A percentile compares a stretch with the other conserved stretches of the same genome.
Conservation (phyloP, 805 yeast genomes). For the Suhomyces pyralidae region DNA sequence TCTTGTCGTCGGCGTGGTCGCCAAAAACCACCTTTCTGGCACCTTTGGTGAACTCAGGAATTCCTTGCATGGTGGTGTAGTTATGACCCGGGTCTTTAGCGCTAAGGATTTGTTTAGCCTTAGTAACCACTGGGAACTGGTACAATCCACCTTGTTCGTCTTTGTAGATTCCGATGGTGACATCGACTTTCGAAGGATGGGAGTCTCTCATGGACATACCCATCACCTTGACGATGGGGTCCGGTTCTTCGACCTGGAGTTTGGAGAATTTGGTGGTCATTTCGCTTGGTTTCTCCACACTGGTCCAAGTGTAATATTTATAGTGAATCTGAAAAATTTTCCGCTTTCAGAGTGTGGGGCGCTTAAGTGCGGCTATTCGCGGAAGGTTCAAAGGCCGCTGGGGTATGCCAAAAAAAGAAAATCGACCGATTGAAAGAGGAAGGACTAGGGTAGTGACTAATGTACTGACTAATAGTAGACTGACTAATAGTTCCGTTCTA, state of each 20-base stretch:
- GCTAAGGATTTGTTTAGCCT: slow-evolving; percentile 32
- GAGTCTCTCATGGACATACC: slow-evolving; percentile 22
- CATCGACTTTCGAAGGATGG: slow-evolving; percentile 35
- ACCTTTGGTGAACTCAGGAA: slow-evolving; percentile 32
- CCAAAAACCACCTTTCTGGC: slow-evolving; percentile 41
- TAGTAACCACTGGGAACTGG: slow-evolving; percentile 36
- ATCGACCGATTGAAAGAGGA: not conserved
- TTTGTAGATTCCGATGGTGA: slow-evolving; percentile 46
- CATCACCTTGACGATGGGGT: slow-evolving; percentile 28
- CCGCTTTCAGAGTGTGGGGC: not conserved
- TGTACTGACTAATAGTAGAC: no score
- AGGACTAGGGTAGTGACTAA: not conserved
- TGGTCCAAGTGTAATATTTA: not conserved
- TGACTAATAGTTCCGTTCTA: no score
- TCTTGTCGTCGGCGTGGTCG: slow-evolving; percentile 16
- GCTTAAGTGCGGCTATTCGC: not conserved
- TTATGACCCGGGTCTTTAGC: slow-evolving; percentile 43
- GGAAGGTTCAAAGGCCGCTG: not conserved
- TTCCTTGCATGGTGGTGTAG: slow-evolving; percentile 42
- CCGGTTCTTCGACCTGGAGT: slow-evolving; percentile 20
- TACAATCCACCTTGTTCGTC: slow-evolving; percentile 35
- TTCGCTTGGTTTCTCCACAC: not conserved
- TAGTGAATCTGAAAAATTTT: not conserved
- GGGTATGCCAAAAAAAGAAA: not conserved
- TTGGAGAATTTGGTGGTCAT: slow-evolving; percentile 14